A percentile compares a stretch with the other conserved stretches of the same genome.
These are phyloP conservation scores for Dendrobium nobile DNA, from an alignment of 106 monocot species.

Conservation along the genomic window DNA sequence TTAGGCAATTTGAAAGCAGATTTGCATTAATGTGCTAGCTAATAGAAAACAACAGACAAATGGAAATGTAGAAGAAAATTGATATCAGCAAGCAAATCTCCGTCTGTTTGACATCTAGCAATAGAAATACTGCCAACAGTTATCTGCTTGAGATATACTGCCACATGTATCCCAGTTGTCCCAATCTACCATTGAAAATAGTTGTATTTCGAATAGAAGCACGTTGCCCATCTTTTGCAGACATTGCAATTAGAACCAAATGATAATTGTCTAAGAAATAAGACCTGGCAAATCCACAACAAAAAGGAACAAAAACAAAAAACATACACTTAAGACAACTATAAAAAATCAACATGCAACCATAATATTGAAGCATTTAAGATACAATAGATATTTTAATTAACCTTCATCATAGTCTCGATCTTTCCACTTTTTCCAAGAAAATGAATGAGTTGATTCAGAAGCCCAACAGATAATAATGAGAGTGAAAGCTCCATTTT, in stretches of 20 bases:
- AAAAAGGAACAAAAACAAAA: not conserved
- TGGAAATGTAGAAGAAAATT: not conserved
- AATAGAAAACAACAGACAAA: not conserved
- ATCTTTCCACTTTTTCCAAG: conserved; percentile 90
- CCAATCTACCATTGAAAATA: not conserved
- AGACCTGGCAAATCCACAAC: not conserved
- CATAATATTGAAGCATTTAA: conserved; percentile 1
- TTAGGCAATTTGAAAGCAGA: not conserved
- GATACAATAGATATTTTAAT: not conserved
- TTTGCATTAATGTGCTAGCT: not conserved
- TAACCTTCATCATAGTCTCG: conserved; percentile 95
- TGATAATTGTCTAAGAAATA: not conserved
- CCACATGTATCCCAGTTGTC: not conserved
- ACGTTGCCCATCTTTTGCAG: not conserved
- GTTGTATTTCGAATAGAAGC: not conserved
- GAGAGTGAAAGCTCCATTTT: conserved; percentile 59
- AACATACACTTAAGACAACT: not conserved
- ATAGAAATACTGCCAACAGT: conserved; percentile 1
- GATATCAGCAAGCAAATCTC: not conserved
- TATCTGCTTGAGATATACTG: not conserved
- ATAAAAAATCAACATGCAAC: not conserved
- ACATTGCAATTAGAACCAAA: not conserved
- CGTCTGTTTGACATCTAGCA: not conserved
- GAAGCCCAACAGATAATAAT: conserved; percentile 53
- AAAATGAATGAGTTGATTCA: conserved; percentile 72